phyloP scores from a whole-genome alignment of 192 early-diverging fungal genomes.

The Diversispora eburnea region DNA sequence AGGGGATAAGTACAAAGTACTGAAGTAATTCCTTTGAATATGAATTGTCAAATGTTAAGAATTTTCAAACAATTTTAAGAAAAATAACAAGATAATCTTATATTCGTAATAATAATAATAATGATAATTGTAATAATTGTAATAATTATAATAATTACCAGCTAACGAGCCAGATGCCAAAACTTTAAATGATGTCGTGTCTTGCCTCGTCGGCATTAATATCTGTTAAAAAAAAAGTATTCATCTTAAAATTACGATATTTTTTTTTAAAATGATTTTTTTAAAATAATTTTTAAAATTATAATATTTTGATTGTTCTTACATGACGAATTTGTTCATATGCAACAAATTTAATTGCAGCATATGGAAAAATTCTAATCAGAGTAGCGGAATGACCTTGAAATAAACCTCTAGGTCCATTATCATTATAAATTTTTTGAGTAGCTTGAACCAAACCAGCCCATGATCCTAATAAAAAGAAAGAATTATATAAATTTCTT shows the following conservation, averaged over 20 bases:
- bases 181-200: slow-evolving; percentile 66
- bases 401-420: slow-evolving; percentile 80
- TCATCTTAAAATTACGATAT: too few relatives aligned
- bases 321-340: slow-evolving; percentile 83
- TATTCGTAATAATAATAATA: too few relatives aligned
- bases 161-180: slow-evolving; percentile 79
- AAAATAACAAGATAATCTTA: neutral
- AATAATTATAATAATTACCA: slow-evolving; percentile 30
- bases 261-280: neutral
- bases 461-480: slow-evolving; percentile 56
- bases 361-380: slow-evolving; percentile 93
- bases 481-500: neutral
- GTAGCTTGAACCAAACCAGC: slow-evolving; percentile 79
- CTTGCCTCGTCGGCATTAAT: slow-evolving; percentile 64
- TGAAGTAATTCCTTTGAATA: slow-evolving; percentile 72
- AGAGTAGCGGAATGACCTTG: slow-evolving; percentile 95
- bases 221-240: slow-evolving; percentile 31
- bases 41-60: neutral
- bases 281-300: neutral
- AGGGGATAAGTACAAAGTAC: slow-evolving; percentile 90
- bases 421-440: slow-evolving; percentile 63
- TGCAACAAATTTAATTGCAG: slow-evolving; percentile 94
- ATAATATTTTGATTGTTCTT: slow-evolving; percentile 26
- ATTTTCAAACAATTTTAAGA: neutral
- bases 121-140: neutral